Evolutionary conservation across 1,284 basidiomycete genomes (phyloP), one percentile per base, ranked within the genome.

Genomic region (Marasmius fiardii): DNA sequence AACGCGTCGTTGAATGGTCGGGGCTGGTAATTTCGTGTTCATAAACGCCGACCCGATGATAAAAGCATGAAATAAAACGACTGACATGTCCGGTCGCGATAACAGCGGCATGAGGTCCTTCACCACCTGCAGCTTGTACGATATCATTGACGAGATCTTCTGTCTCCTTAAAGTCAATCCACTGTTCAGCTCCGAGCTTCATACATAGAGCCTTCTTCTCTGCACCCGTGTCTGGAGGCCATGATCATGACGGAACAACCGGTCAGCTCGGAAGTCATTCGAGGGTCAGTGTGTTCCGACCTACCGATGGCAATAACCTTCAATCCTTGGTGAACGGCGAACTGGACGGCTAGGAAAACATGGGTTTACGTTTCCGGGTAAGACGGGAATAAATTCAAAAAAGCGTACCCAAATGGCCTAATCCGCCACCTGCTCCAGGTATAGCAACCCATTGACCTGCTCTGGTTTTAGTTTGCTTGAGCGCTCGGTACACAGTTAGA

Each of bases 401-500:
- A 12, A 14, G 55, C 67, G 12, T 58, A 82, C 80, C 79, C 35
- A 89, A 75, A 68, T 88, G 85, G 1, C 86, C 86, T 20, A 89
- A 80, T 37, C 90, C 82, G 63, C 85, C 87, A 14, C 90, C 90
- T 8, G 89, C 89, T 41, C 90, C 91, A 23, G 87, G 88, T 60
- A 95, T 78, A 51, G 86, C 88, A 61, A 94, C 78, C 84, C 86
- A 93, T 60, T 95, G 84, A 51, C 92, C 90, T 16, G 86, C 80
- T 28, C 72, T 75, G 16, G 82, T 78, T 52, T 80, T 72, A 55
- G 84, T 83, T 69, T 90, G 80, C 69, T 92, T 93, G 66, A 95
- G 76, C 0, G 92, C 93, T 64, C 90, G 89, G 71, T 93, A 95
- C 0, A 90, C 87, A 1, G 90, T 92, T n/a, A 92, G 72, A 58